Evolutionary conservation across 768 basidiomycete genomes (phyloP), one percentile per base, ranked within the genome.

Genomic region (Hygrophorus pudorinus): DNA sequence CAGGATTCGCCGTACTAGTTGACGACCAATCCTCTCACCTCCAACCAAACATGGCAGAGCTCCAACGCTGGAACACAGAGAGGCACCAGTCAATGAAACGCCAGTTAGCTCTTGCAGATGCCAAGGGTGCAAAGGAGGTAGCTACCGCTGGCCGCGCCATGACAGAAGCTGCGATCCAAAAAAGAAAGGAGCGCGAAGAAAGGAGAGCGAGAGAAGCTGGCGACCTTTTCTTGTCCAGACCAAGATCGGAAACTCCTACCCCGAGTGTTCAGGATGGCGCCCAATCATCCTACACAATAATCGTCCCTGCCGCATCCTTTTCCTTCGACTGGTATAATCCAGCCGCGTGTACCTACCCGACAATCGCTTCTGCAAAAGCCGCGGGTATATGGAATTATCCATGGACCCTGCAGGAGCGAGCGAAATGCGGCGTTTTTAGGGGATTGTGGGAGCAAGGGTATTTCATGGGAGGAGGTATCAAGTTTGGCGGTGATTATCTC

Each of bases 401-500:
- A 0, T 61, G 69, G 3, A 79, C 67, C 2, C 62, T 75, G 2
- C 58, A 69, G 33, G 82, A 94, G 57, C 70, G 75, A 2, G 88
- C 91, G 9, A 72, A 79, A 44, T 91, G 86, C 49, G 79, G 71
- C 8, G 83, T 91, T 8, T 94, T 91, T 59, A 72, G 73, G 35
- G 79, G 78, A 50, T 59, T 96, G 10, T 89, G 86, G 84, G 76
- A 81, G 49, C 75, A 82, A 61, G 88, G 87, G 0, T 81, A 82
- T 58, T 96, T 77, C 59, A 75, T 96, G 76, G 92, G 92, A 38
- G 78, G 78, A 0, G 93, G 92, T 0, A 78, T 93, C 61, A 86
- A 85, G 60, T 99, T 99, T 56, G 96, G 96, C 5, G 93, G 92
- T 1, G 92, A 98, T 54, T 97, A 90, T 61, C 65, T 99, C 35